Evolutionary conservation across 768 basidiomycete genomes (phyloP).

Genomic region (Tricholoma flavovirens): DNA sequence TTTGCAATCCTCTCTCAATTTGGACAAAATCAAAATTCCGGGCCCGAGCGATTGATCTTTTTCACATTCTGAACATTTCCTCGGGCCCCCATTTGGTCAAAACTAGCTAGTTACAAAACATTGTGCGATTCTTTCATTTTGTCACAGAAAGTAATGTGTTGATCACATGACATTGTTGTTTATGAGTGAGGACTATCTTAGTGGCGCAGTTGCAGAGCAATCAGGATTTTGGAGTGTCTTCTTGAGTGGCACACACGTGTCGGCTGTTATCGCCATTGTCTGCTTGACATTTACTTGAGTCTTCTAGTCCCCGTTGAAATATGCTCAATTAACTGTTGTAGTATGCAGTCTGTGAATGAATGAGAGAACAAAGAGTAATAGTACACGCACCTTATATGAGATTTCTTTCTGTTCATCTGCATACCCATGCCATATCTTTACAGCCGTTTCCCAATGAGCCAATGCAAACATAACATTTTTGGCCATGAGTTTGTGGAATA

Average conservation of each 20-base stretch:
- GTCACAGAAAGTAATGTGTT: too few species aligned
- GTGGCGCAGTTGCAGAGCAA: neutral
- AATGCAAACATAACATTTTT: neutral
- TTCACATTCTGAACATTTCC: too few species aligned
- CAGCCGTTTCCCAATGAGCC: neutral
- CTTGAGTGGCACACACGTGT: neutral
- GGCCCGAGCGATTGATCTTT: too few species aligned
- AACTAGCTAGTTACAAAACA: too few species aligned
- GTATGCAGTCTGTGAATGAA: neutral
- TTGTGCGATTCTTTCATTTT: too few species aligned
- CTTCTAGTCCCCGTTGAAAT: neutral
- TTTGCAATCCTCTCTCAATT: too few species aligned
- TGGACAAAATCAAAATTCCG: too few species aligned
- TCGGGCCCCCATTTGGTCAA: too few species aligned
- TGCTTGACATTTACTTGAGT: neutral
- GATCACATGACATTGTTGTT: too few species aligned
- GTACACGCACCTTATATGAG: neutral
- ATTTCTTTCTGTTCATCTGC: neutral
- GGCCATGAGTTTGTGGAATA: neutral
- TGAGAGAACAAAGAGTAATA: neutral
- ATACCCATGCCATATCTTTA: too few species aligned
- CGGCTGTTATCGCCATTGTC: neutral
- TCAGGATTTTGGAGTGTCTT: neutral
- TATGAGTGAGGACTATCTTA: too few species aligned
- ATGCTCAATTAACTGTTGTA: neutral